These are phyloP conservation scores for Chiua virens DNA, from an alignment of 768 basidiomycete species.

Conservation along the genomic window DNA sequence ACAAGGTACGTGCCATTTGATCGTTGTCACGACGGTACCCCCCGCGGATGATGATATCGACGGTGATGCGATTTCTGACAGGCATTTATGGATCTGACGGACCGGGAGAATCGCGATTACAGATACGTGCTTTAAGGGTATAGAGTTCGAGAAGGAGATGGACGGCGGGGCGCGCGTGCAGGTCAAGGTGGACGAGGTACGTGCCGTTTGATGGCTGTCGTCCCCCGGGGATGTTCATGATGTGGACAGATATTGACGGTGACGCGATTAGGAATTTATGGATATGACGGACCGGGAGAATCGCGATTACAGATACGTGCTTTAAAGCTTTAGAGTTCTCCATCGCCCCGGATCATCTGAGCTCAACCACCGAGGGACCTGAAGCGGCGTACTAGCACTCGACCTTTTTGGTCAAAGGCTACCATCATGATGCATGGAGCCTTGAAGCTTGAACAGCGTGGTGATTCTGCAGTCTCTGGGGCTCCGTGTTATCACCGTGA, in stretches of 20 bases:
- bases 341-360: too few species aligned
- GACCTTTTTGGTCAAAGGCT: too few species aligned
- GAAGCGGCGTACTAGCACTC: too few species aligned
- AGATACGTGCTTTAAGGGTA: slow-evolving; percentile 59
- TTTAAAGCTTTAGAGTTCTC: slow-evolving; percentile 34
- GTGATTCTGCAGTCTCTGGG: too few species aligned
- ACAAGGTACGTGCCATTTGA: slow-evolving; percentile 68
- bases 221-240: too few species aligned
- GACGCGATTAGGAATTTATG: slow-evolving; percentile 53
- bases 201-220: too few species aligned
- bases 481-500: too few species aligned
- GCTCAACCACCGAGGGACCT: too few species aligned
- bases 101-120: slow-evolving; percentile 69
- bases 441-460: too few species aligned
- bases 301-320: slow-evolving; percentile 69
- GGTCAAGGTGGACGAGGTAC: slow-evolving; percentile 66
- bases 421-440: too few species aligned
- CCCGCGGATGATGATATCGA: too few species aligned
- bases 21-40: not conserved
- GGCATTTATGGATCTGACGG: slow-evolving; percentile 75
- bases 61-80: slow-evolving; percentile 20
- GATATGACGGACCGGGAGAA: slow-evolving; percentile 76
- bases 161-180: slow-evolving; percentile 52
- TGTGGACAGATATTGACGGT: not conserved
- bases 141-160: slow-evolving; percentile 36